Evolutionary conservation across 768 basidiomycete genomes (phyloP).

Genomic region (Tephrocybe sp.): DNA sequence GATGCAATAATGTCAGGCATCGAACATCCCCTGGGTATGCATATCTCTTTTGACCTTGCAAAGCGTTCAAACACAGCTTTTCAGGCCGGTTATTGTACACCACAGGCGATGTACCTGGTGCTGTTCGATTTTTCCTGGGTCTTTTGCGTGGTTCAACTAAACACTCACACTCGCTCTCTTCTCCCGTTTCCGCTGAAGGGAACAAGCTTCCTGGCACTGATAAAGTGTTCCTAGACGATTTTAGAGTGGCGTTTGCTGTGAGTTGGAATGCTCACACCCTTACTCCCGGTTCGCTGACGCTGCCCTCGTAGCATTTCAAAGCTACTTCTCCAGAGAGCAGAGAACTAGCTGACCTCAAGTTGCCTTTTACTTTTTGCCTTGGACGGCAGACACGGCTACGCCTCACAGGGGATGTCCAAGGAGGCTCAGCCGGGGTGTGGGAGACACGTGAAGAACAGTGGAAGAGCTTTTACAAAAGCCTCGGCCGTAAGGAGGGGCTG

Average conservation of each 20-base stretch:
- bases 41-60: not conserved
- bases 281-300: not conserved
- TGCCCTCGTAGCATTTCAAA: slow-evolving; percentile 62
- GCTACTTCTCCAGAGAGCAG: slow-evolving; percentile 49
- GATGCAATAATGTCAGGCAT: slow-evolving; percentile 69
- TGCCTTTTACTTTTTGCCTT: slow-evolving; percentile 70
- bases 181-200: slow-evolving; percentile 14
- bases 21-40: slow-evolving; percentile 72
- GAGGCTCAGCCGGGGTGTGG: slow-evolving; percentile 54
- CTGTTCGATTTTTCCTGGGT: slow-evolving; percentile 74
- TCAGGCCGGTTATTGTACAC: slow-evolving; percentile 86
- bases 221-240: slow-evolving; percentile 81
- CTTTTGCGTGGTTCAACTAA: slow-evolving; percentile 49
- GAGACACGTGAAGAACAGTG: slow-evolving; percentile 62
- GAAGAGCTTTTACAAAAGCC: slow-evolving; percentile 54
- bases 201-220: slow-evolving; percentile 42
- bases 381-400: slow-evolving; percentile 55
- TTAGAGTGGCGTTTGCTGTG: slow-evolving; percentile 82
- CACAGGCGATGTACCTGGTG: slow-evolving; percentile 76
- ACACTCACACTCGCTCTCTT: slow-evolving; percentile 3
- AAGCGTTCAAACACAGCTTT: not conserved
- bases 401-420: slow-evolving; percentile 47
- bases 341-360: slow-evolving; percentile 42
- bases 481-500: slow-evolving; percentile 53
- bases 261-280: slow-evolving; percentile 17